These are phyloP conservation scores for Lobosporangium transversale DNA, from an alignment of 192 early-diverging fungal species.

Conservation along the genomic window DNA sequence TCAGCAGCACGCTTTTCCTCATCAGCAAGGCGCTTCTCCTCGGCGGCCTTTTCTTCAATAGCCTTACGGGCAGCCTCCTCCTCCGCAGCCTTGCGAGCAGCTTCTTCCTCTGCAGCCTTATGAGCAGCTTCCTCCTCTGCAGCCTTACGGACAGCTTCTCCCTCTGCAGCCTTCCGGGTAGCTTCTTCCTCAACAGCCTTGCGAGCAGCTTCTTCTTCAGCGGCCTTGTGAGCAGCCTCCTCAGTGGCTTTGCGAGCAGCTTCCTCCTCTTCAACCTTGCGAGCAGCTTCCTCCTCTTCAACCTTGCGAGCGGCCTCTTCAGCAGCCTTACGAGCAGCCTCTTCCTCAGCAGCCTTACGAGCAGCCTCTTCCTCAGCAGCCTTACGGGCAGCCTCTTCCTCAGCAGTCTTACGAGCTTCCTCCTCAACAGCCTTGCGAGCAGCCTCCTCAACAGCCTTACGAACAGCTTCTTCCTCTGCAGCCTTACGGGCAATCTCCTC, in stretches of 20 bases:
- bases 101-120: constrained; percentile 12
- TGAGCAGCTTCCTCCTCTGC: constrained; percentile 15
- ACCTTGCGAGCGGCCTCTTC: no score
- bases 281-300: constrained; percentile 7
- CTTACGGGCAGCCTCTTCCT: no score
- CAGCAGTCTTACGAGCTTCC: constrained; percentile 16
- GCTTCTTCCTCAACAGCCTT: background rate
- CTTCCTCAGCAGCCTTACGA: no score
- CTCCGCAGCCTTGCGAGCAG: constrained; percentile 21
- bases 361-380: background rate
- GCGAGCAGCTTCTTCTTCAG: constrained; percentile 3
- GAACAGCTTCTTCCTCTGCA: constrained; percentile 13
- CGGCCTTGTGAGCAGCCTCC: constrained; percentile 16
- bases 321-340: no score
- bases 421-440: background rate
- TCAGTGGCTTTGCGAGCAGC: constrained; percentile 23
- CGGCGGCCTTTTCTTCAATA: constrained; percentile 19
- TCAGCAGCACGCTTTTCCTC: no score
- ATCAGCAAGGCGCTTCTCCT: no score
- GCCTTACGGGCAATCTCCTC: no score
- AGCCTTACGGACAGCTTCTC: constrained; percentile 12
- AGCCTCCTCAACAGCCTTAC: constrained; percentile 13
- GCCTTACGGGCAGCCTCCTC: constrained; percentile 12
- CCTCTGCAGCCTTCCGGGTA: background rate
- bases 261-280: constrained; percentile 12